phyloP scores from a whole-genome alignment of 352 stramenopile genomes.

The Phytopythium boreale region DNA sequence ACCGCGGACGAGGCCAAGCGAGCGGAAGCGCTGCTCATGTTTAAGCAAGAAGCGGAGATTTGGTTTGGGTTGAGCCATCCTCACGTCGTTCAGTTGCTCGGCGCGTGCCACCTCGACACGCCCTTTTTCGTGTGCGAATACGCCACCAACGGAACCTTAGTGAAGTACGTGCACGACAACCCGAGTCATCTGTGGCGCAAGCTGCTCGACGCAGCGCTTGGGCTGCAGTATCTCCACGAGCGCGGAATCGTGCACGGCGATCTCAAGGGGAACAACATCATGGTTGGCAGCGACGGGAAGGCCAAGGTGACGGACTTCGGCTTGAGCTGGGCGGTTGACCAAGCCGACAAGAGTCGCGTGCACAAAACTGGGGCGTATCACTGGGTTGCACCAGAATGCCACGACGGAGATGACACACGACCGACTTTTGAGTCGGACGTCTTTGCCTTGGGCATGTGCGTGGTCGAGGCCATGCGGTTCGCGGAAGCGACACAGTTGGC shows the following conservation, averaged over 20 bases:
- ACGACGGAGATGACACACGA: not conserved
- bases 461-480: conserved; percentile 13
- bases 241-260: too few relatives aligned
- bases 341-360: not conserved
- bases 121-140: conserved; percentile 25
- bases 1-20: too few relatives aligned
- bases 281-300: too few relatives aligned
- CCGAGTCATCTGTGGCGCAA: conserved; percentile 20
- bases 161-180: conserved; percentile 15
- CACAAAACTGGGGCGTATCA: conserved; percentile 11
- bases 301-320: too few relatives aligned
- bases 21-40: not conserved
- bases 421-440: conserved; percentile 17
- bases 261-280: too few relatives aligned
- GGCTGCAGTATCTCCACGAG: too few relatives aligned
- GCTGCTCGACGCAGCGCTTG: conserved; percentile 18
- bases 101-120: conserved; percentile 11
- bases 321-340: conserved; percentile 11
- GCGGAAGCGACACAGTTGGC: not conserved
- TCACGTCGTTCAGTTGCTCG: conserved; percentile 15
- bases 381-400: conserved; percentile 17
- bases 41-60: conserved; percentile 1
- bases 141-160: conserved; percentile 16
- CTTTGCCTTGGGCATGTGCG: conserved; percentile 18
- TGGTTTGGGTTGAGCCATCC: conserved; percentile 15